Conservation (phyloP, 768 basidiomycete genomes). For the Rhizopogon roseolus region DNA sequence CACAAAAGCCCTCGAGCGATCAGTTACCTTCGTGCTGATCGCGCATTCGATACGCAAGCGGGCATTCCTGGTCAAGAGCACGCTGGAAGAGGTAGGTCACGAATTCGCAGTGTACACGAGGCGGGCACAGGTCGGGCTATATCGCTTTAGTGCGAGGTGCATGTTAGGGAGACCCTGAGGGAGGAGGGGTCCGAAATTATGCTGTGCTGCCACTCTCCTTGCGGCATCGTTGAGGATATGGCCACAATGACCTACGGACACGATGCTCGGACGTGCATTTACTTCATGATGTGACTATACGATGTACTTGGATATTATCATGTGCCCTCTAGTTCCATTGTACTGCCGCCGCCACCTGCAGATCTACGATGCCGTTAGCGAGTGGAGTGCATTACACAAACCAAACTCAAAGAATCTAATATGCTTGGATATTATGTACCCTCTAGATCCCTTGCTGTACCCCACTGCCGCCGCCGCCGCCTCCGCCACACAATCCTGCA, state of each 20-base stretch:
- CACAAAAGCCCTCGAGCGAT: slow-evolving; percentile 83
- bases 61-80: slow-evolving; percentile 44
- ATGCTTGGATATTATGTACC: too few species aligned
- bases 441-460: too few species aligned
- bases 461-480: too few species aligned
- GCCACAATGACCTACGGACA: slow-evolving; percentile 24
- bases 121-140: slow-evolving; percentile 75
- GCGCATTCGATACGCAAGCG: slow-evolving; percentile 57
- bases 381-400: not conserved
- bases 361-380: not conserved
- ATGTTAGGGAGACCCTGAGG: slow-evolving; percentile 21
- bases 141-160: slow-evolving; percentile 56
- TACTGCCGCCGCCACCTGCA: not conserved
- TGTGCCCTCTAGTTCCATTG: not conserved
- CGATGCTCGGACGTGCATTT: slow-evolving; percentile 11
- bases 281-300: not conserved
- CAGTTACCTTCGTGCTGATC: slow-evolving; percentile 72
- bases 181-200: slow-evolving; percentile 21
- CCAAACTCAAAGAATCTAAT: not conserved
- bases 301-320: not conserved
- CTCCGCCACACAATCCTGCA: too few species aligned
- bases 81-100: slow-evolving; percentile 60
- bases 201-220: slow-evolving; percentile 24
- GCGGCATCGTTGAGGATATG: slow-evolving; percentile 27
- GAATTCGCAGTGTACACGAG: slow-evolving; percentile 56